phyloP scores from a whole-genome alignment of 2,329 filamentous ascomycete species.

The Neofusicoccum ribis region DNA sequence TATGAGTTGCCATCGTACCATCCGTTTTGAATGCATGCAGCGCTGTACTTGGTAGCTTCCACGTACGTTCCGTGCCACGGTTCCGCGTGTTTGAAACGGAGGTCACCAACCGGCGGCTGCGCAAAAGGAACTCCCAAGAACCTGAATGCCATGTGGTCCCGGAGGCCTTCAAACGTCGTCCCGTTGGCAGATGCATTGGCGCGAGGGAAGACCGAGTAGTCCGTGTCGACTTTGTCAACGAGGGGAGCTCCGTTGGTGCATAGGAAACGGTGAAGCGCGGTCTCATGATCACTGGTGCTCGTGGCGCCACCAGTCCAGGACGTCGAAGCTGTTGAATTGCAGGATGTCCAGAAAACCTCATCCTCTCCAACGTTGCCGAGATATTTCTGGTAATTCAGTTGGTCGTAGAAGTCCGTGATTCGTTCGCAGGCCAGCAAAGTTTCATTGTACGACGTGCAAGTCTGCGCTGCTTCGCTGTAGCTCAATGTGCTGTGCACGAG shows the following conservation, averaged over 20 bases:
- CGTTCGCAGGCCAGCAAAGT: neutral
- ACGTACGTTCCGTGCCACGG: conserved; percentile 33
- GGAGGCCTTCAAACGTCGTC: neutral
- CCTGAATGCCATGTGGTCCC: conserved; percentile 8
- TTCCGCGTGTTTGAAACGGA: conserved; percentile 8
- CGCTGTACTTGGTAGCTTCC: conserved; percentile 42
- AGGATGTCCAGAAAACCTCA: neutral
- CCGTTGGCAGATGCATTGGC: neutral
- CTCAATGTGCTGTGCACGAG: neutral
- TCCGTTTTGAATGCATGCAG: conserved; percentile 44
- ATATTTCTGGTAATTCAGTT: neutral
- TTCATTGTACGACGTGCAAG: neutral
- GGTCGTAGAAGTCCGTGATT: neutral
- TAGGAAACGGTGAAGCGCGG: neutral
- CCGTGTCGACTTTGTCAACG: neutral
- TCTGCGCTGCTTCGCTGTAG: neutral
- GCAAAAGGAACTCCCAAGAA: conserved; percentile 20
- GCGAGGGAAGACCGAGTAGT: neutral
- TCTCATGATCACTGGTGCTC: neutral
- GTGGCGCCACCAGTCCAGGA: neutral
- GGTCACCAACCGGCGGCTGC: neutral
- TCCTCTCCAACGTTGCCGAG: neutral
- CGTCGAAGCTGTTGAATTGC: neutral
- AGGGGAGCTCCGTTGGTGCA: conserved; percentile 5
- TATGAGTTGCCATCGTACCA: neutral